Conservation (phyloP, 2,329 filamentous ascomycete genomes). For the Nemania sp. region DNA sequence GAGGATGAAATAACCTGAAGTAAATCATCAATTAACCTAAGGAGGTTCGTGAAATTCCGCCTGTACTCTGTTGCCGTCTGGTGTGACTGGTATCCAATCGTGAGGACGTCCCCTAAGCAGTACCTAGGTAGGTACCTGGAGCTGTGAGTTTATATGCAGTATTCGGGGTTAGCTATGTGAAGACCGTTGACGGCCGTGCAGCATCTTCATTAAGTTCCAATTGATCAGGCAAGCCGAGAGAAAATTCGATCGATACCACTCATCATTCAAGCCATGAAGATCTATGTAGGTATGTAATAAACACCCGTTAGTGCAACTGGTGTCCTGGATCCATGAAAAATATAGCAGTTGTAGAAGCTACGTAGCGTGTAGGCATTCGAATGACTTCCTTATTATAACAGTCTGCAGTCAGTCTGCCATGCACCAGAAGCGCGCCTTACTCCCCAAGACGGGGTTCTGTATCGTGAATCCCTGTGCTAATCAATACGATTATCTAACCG, state of each 20-base stretch:
- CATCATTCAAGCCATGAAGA: neutral
- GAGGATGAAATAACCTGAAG: constrained; percentile 28
- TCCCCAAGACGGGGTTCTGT: neutral
- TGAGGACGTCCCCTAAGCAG: neutral
- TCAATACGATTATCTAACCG: neutral
- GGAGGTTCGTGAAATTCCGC: neutral
- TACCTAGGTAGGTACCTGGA: too few species aligned
- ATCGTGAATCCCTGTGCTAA: constrained; percentile 31
- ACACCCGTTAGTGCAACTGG: neutral
- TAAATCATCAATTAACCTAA: constrained; percentile 32
- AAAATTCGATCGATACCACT: constrained; percentile 6
- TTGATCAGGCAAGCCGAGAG: neutral
- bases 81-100: neutral
- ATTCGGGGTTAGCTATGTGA: too few species aligned
- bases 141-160: constrained; percentile 1
- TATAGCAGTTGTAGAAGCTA: neutral
- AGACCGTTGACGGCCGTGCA: neutral
- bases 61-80: neutral
- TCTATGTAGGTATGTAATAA: constrained; percentile 12
- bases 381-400: neutral
- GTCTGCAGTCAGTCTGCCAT: neutral
- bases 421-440: constrained; percentile 26
- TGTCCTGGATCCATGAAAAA: neutral
- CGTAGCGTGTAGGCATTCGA: neutral
- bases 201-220: constrained; percentile 3